phyloP scores from a whole-genome alignment of 164 flowering plant genomes.

The Cinnamomum chago region DNA sequence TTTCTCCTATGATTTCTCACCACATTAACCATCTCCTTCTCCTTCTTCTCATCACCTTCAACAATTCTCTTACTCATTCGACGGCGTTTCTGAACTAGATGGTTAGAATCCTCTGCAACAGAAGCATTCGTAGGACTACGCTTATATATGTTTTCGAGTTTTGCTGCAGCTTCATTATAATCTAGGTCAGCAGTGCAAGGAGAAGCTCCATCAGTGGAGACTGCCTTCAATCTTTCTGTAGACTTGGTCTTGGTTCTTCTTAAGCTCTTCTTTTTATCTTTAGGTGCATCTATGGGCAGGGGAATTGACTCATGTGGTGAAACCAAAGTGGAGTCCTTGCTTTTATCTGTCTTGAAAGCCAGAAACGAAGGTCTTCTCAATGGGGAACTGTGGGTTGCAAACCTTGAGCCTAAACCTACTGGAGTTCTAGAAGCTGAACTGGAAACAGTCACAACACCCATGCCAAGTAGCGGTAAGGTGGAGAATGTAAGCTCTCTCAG shows the following conservation, averaged over 20 bases:
- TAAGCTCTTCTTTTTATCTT: constrained; percentile 38
- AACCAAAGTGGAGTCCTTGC: constrained; percentile 38
- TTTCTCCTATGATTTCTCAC: constrained; percentile 46
- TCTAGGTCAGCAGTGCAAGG: constrained; percentile 56
- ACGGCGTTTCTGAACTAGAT: constrained; percentile 18
- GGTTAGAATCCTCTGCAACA: constrained; percentile 33
- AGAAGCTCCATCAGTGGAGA: constrained; percentile 38
- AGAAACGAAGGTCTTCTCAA: constrained; percentile 10
- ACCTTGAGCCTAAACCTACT: constrained; percentile 44
- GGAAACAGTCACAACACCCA: constrained; percentile 92
- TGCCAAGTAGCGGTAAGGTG: constrained; percentile 34
- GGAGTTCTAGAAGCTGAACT: constrained; percentile 70
- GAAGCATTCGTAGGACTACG: constrained; percentile 47
- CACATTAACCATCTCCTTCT: constrained; percentile 23
- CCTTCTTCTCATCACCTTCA: constrained; percentile 29
- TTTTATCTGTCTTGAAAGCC: constrained; percentile 28
- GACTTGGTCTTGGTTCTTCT: constrained; percentile 33
- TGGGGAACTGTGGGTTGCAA: constrained; percentile 23
- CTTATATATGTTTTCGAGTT: constrained; percentile 74
- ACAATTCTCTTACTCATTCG: constrained; percentile 34
- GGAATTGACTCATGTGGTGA: constrained; percentile 41
- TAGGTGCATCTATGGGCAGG: constrained; percentile 40
- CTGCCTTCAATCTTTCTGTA: constrained; percentile 45
- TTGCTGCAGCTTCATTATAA: constrained; percentile 86
- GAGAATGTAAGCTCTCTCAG: not conserved